Conservation (phyloP, 2,329 filamentous ascomycete species). For the Ampelomyces quisqualis region DNA sequence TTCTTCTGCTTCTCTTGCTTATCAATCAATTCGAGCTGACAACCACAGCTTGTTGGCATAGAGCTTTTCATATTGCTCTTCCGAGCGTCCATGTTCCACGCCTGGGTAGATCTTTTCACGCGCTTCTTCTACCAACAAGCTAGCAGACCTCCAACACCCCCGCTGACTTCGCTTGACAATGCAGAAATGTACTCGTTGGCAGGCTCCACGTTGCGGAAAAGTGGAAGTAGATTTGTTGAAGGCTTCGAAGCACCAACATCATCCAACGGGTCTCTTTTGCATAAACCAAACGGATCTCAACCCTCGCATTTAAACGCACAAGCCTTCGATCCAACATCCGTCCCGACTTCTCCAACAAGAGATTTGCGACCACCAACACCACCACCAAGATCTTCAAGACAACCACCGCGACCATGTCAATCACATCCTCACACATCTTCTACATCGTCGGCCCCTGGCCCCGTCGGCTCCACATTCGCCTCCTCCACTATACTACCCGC, state of each 20-base stretch:
- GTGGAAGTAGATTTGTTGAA: neutral
- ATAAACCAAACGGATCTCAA: neutral
- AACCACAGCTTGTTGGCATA: slow-evolving; percentile 39
- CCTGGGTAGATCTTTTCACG: slow-evolving; percentile 26
- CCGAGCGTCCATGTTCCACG: slow-evolving; percentile 26
- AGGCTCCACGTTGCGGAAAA: neutral
- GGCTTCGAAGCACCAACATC: neutral
- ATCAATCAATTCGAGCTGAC: neutral
- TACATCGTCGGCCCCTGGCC: neutral
- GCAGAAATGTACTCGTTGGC: neutral
- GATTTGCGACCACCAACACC: neutral
- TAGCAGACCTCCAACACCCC: neutral
- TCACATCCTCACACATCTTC: neutral
- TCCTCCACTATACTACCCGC: neutral
- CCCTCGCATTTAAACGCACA: too few species aligned
- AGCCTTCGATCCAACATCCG: neutral
- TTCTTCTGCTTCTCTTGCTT: neutral
- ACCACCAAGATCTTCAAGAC: neutral
- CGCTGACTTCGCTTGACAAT: neutral
- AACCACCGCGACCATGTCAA: neutral
- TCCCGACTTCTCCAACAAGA: too few species aligned
- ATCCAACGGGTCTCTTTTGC: neutral
- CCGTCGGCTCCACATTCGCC: neutral
- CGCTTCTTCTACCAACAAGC: slow-evolving; percentile 54
- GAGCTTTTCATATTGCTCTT: slow-evolving; percentile 39